Conservation (phyloP, 345 rosid genomes). For the Sisymbrium altissimum region DNA sequence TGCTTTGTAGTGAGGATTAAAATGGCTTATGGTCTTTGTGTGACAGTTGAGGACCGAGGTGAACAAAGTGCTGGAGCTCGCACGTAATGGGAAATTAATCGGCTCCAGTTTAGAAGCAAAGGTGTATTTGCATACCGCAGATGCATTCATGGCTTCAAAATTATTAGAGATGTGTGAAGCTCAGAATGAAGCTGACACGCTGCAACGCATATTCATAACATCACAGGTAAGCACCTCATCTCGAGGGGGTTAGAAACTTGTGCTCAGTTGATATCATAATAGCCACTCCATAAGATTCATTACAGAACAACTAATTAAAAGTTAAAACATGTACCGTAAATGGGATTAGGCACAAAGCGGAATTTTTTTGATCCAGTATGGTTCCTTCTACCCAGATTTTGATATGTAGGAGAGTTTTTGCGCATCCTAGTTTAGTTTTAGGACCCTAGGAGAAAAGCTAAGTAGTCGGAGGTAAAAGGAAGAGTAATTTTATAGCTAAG, state of each 20-base stretch:
- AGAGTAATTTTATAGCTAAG: no score
- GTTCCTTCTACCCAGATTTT: neutral
- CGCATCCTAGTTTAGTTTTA: no score
- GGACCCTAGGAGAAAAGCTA: no score
- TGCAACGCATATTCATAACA: constrained; percentile 78
- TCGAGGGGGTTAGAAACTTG: neutral
- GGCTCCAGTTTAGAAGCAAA: constrained; percentile 96
- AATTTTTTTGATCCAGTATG: neutral
- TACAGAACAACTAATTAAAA: neutral
- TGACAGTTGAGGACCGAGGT: constrained; percentile 91
- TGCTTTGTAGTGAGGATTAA: neutral
- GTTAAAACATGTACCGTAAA: neutral
- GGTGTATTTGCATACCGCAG: constrained; percentile 60
- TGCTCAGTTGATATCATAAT: neutral
- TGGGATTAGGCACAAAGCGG: neutral
- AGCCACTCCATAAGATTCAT: neutral
- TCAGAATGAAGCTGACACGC: constrained; percentile 60
- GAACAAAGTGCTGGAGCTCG: constrained; percentile 83
- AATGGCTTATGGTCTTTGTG: neutral
- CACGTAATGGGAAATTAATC: constrained; percentile 75
- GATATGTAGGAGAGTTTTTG: neutral
- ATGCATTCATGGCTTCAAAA: constrained; percentile 53
- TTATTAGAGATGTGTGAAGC: constrained; percentile 52
- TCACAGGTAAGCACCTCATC: constrained; percentile 59
- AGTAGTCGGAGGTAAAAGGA: neutral